Percentiles rank a stretch among this genome's conserved stretches.
Conservation (phyloP, 225 moss, liverwort and hornwort species). For the Sphagnum contortum region DNA sequence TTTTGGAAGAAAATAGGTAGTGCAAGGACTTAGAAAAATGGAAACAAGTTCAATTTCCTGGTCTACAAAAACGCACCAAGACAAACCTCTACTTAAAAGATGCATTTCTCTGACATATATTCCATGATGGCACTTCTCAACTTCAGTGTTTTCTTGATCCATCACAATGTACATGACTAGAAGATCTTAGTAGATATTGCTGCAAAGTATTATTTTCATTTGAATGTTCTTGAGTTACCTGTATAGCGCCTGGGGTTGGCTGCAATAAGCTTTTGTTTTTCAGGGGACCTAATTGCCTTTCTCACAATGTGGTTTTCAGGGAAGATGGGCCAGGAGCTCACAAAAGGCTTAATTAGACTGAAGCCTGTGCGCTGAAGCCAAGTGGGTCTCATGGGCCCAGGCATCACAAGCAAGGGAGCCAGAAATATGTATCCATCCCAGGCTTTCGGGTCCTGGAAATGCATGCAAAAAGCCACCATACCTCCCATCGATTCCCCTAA, state of each 20-base stretch:
- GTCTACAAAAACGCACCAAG: too few species aligned
- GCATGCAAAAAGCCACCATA: slow-evolving; percentile 44
- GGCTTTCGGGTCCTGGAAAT: slow-evolving; percentile 59
- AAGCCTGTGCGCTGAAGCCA: slow-evolving; percentile 26
- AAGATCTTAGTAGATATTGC: too few species aligned
- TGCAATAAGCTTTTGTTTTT: slow-evolving; percentile 7
- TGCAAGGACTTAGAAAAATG: too few species aligned
- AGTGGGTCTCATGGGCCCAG: slow-evolving; percentile 29
- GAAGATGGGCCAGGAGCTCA: slow-evolving; percentile 37
- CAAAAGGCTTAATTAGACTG: slow-evolving; percentile 30
- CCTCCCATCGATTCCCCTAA: slow-evolving; percentile 79
- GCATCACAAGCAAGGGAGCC: slow-evolving; percentile 41
- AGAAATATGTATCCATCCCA: slow-evolving; percentile 60
- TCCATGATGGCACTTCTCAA: too few species aligned
- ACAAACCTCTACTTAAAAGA: too few species aligned
- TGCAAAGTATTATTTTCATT: too few species aligned
- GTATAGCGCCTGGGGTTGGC: slow-evolving; percentile 39
- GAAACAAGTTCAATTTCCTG: too few species aligned
- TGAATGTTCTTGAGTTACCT: slow-evolving; percentile 4
- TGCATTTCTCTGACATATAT: too few species aligned
- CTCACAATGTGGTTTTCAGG: slow-evolving; percentile 14
- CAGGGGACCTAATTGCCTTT: slow-evolving; percentile 26
- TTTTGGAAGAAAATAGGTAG: too few species aligned
- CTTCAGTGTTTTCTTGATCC: too few species aligned
- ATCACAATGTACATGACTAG: too few species aligned